Evolutionary conservation across 495 filamentous ascomycete species (phyloP).

Genomic region (Haplographium delicatum): DNA sequence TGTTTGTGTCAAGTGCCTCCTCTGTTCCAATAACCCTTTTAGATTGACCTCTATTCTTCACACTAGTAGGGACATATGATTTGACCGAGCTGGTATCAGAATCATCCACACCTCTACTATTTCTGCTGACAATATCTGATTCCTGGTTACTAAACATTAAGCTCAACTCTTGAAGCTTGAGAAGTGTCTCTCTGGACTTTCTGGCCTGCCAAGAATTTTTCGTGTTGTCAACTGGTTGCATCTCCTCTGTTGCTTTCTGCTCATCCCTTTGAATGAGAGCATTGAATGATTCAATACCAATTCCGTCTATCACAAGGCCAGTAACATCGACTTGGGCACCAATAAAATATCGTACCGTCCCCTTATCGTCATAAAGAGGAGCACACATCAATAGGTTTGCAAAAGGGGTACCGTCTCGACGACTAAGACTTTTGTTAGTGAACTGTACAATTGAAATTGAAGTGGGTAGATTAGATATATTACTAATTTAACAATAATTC

Average conservation of each 20-base stretch:
- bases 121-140: slow-evolving; percentile 30
- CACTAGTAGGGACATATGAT: background rate
- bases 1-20: too few relatives aligned
- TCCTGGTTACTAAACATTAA: slow-evolving; percentile 55
- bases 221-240: background rate
- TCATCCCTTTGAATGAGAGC: slow-evolving; percentile 33
- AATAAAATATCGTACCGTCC: slow-evolving; percentile 56
- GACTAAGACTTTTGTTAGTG: too few relatives aligned
- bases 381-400: slow-evolving; percentile 61
- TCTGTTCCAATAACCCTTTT: slow-evolving; percentile 16
- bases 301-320: slow-evolving; percentile 49
- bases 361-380: slow-evolving; percentile 55
- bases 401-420: slow-evolving; percentile 58
- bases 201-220: background rate
- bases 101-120: slow-evolving; percentile 4
- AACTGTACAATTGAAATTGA: too few relatives aligned
- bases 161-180: slow-evolving; percentile 51
- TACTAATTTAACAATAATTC: slow-evolving; percentile 15
- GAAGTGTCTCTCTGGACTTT: slow-evolving; percentile 23
- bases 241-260: background rate
- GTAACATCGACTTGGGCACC: slow-evolving; percentile 58
- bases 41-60: background rate
- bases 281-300: slow-evolving; percentile 53
- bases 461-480: too few relatives aligned
- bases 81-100: background rate